Evolutionary conservation across 768 basidiomycete genomes (phyloP).

Genomic region (Stropharia rugosoannulata): DNA sequence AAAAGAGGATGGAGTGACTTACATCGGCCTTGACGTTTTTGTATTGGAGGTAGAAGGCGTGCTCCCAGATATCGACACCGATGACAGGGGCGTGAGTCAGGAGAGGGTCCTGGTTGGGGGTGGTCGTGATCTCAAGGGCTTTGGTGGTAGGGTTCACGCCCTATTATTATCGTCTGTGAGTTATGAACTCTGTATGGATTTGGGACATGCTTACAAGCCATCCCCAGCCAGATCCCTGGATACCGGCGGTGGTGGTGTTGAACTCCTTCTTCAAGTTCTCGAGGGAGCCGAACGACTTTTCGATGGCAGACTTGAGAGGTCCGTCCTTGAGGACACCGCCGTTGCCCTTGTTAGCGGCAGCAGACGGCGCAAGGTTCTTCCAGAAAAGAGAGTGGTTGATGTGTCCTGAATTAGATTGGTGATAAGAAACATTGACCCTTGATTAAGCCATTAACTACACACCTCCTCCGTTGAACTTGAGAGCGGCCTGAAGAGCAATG

Average conservation of each 20-base stretch:
- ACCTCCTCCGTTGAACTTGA: conserved; percentile 98
- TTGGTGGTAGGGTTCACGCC: conserved; percentile 67
- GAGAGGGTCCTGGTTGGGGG: conserved; percentile 95
- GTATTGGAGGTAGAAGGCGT: conserved; percentile 96
- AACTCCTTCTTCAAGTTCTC: conserved; percentile 78
- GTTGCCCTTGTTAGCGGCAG: conserved; percentile 47
- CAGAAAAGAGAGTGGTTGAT: conserved; percentile 97
- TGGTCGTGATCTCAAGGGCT: conserved; percentile 85
- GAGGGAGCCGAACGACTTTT: conserved; percentile 61
- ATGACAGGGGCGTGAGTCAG: conserved; percentile 76
- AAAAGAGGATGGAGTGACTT: conserved; percentile 41
- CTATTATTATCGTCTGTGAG: conserved; percentile 29
- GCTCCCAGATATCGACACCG: conserved; percentile 95
- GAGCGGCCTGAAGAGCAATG: conserved; percentile 85
- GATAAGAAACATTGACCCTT: background rate
- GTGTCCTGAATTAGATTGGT: conserved; percentile 53
- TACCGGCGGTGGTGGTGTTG: conserved; percentile 79
- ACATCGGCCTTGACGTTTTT: conserved; percentile 93
- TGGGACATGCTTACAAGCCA: conserved; percentile 73
- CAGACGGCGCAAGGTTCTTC: conserved; percentile 82
- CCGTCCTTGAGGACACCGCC: conserved; percentile 65
- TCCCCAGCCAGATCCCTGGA: conserved; percentile 96
- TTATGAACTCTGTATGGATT: background rate
- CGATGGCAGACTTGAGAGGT: conserved; percentile 66
- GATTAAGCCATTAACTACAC: conserved; percentile 21